Evolutionary conservation across 768 basidiomycete genomes (phyloP).

Genomic region (Auricularia heimuer): DNA sequence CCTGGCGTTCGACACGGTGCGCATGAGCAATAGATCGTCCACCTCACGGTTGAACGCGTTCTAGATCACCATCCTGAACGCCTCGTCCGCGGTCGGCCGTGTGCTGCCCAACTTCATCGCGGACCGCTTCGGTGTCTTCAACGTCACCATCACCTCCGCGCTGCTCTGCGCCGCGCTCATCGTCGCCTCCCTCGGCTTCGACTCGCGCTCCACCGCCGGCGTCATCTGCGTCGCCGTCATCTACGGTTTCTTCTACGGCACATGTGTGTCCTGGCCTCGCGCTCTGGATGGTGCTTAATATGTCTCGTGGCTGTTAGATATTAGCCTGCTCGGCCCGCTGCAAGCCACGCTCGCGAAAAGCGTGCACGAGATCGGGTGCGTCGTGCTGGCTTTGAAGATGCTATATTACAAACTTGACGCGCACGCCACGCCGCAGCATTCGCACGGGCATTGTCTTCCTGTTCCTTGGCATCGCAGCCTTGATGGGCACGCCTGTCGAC

Average conservation of each 20-base stretch:
- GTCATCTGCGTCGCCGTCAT: slow-evolving; percentile 30
- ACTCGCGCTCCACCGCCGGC: slow-evolving; percentile 13
- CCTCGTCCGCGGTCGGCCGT: slow-evolving; percentile 40
- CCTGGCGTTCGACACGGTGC: slow-evolving; percentile 50
- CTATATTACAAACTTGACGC: too few relatives aligned
- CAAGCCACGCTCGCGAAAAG: neutral
- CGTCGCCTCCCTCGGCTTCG: slow-evolving; percentile 27
- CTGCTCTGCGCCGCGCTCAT: neutral
- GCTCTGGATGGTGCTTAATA: too few relatives aligned
- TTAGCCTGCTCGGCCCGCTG: neutral
- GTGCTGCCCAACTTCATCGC: slow-evolving; percentile 36
- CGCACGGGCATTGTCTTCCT: neutral
- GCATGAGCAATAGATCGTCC: neutral
- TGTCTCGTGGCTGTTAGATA: too few relatives aligned
- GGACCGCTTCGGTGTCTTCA: slow-evolving; percentile 34
- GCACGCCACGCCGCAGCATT: neutral
- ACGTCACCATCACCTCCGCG: slow-evolving; percentile 21
- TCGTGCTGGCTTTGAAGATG: too few relatives aligned
- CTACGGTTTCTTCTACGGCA: slow-evolving; percentile 40
- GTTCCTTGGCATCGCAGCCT: neutral
- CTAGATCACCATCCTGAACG: slow-evolving; percentile 45
- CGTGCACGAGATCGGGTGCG: neutral
- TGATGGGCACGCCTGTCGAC: neutral
- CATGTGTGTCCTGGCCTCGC: neutral
- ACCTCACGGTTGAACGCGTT: slow-evolving; percentile 1